Conservation (phyloP, 176 grass and related monocot species). For the Chrysopogon serrulatus region DNA sequence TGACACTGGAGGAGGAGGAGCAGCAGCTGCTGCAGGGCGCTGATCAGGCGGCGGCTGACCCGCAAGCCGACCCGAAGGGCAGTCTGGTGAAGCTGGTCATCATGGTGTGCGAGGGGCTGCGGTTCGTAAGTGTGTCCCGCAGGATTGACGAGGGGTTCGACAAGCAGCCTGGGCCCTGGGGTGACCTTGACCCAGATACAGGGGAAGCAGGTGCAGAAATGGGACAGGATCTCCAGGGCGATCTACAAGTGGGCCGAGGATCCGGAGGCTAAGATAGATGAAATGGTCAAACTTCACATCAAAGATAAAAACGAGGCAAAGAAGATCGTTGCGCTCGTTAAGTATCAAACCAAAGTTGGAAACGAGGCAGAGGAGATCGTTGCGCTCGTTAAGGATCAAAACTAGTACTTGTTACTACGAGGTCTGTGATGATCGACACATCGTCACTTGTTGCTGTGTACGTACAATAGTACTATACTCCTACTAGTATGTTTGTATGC, state of each 20-base stretch:
- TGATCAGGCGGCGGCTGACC: neutral
- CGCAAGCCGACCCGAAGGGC: neutral
- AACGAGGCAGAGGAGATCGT: no score
- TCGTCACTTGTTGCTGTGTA: no score
- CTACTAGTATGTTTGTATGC: no score
- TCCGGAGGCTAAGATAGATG: neutral
- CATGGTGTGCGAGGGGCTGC: neutral
- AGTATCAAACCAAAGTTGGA: no score
- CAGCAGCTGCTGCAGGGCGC: neutral
- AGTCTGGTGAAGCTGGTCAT: neutral
- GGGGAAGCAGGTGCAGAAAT: slow-evolving; percentile 15
- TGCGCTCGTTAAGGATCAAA: no score
- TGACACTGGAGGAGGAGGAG: neutral
- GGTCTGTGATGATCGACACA: no score
- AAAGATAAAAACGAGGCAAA: neutral
- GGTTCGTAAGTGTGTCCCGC: neutral
- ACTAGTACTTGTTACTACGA: no score
- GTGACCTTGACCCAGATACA: neutral
- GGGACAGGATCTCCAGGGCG: neutral
- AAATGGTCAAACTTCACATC: neutral
- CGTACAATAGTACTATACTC: no score
- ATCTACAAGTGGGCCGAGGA: neutral
- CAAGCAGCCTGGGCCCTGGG: neutral
- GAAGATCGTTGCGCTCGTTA: neutral
- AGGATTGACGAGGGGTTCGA: neutral